Evolutionary conservation across 345 rosid species (phyloP).

Genomic region (Clausena lansium): DNA sequence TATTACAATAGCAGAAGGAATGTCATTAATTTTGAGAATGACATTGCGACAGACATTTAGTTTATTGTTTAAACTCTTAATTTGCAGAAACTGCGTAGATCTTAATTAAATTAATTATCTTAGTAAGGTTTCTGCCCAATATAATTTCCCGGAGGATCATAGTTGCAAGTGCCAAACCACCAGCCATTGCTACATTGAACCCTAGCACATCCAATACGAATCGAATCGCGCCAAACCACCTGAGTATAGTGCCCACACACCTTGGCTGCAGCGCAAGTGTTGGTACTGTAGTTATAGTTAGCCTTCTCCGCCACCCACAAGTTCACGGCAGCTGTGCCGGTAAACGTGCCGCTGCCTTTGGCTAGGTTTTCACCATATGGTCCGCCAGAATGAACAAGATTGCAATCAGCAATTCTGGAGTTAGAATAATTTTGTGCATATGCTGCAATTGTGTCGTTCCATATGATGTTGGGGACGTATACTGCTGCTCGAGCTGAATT

Average conservation of each 20-base stretch:
- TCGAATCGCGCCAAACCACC: constrained; percentile 16
- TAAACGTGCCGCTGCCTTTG: constrained; percentile 25
- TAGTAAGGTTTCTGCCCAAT: constrained; percentile 15
- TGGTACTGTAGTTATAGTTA: constrained; percentile 11
- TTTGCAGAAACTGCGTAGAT: neutral
- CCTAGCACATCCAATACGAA: constrained; percentile 21
- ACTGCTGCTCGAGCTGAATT: constrained; percentile 30
- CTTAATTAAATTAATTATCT: neutral
- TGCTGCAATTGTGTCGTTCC: constrained; percentile 25
- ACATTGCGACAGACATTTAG: neutral
- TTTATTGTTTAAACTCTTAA: neutral
- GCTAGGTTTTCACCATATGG: constrained; percentile 42
- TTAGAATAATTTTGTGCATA: constrained; percentile 22
- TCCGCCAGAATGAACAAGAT: constrained; percentile 32
- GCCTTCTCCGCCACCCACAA: constrained; percentile 15
- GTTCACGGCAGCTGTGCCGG: constrained; percentile 10
- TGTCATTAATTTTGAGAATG: neutral
- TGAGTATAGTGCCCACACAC: constrained; percentile 33
- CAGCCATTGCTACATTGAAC: constrained; percentile 22
- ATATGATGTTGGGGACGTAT: constrained; percentile 26
- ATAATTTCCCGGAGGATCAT: constrained; percentile 15
- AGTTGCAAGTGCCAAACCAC: constrained; percentile 19
- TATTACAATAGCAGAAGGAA: neutral
- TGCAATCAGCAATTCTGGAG: constrained; percentile 26
- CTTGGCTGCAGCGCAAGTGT: neutral